phyloP scores from a whole-genome alignment of 2,329 filamentous ascomycete species.

The Aspergillus chevalieri region DNA sequence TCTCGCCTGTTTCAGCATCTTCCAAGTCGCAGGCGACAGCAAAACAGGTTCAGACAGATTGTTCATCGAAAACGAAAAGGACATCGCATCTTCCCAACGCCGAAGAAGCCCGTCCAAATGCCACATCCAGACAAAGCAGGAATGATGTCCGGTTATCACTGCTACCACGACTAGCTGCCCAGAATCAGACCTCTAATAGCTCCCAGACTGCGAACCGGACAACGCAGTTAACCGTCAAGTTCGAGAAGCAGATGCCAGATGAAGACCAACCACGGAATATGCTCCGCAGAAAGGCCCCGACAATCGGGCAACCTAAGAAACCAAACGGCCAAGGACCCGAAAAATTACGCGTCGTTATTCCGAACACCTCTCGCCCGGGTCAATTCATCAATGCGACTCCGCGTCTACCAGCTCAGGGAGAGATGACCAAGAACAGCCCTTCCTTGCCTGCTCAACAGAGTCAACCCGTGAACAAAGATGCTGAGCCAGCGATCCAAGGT shows the following conservation, averaged over 20 bases:
- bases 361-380: constrained; percentile 12
- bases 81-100: constrained; percentile 24
- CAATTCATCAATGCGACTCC: constrained; percentile 11
- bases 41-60: constrained; percentile 16
- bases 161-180: constrained; percentile 23
- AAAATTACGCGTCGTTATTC: constrained; percentile 29
- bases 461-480: constrained; percentile 8
- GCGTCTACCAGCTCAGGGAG: constrained; percentile 8
- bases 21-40: constrained; percentile 22
- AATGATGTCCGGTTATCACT: constrained; percentile 22
- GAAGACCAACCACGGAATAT: constrained; percentile 32
- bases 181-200: constrained; percentile 3
- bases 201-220: constrained; percentile 3
- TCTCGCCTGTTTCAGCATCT: constrained; percentile 12
- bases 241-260: constrained; percentile 12
- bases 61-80: constrained; percentile 16
- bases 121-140: constrained; percentile 14
- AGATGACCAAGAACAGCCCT: constrained; percentile 6
- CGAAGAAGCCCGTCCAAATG: constrained; percentile 16
- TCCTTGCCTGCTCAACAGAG: constrained; percentile 12
- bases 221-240: constrained; percentile 9
- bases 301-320: constrained; percentile 29
- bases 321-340: constrained; percentile 8
- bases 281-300: constrained; percentile 37
- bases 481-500: constrained; percentile 17